These are phyloP conservation scores for Colletotrichum sp. DNA, from an alignment of 2,329 filamentous ascomycete species.

Conservation along the genomic window DNA sequence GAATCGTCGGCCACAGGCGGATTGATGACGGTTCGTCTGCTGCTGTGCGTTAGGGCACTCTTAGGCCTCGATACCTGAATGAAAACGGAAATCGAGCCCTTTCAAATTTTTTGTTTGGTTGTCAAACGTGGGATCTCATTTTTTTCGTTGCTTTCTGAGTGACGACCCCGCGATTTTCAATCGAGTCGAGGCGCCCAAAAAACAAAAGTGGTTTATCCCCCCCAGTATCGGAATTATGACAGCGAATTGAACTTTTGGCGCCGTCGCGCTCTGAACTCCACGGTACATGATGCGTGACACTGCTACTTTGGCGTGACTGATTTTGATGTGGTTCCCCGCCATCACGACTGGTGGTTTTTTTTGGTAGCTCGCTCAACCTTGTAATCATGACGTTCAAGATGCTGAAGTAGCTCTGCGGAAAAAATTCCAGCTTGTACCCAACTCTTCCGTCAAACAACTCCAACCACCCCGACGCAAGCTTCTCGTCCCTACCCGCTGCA, in stretches of 20 bases:
- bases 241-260: conserved; percentile 18
- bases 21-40: conserved; percentile 37
- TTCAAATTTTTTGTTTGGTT: neutral
- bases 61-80: conserved; percentile 25
- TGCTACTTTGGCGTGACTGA: neutral
- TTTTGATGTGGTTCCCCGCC: neutral
- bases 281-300: neutral
- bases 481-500: no score
- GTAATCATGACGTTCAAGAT: conserved; percentile 22
- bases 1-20: conserved; percentile 25
- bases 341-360: neutral
- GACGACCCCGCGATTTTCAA: conserved; percentile 8
- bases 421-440: neutral
- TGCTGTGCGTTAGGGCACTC: conserved; percentile 45
- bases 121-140: neutral
- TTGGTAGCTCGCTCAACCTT: neutral
- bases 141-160: neutral
- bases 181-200: conserved; percentile 5
- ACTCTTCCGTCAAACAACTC: neutral
- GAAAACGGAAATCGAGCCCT: conserved; percentile 25
- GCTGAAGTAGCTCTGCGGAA: neutral
- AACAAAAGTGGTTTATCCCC: neutral
- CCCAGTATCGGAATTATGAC: conserved; percentile 9
- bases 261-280: neutral
- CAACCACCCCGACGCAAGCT: neutral